phyloP scores from a whole-genome alignment of 345 rosid genomes.

The Brassica rapa region DNA sequence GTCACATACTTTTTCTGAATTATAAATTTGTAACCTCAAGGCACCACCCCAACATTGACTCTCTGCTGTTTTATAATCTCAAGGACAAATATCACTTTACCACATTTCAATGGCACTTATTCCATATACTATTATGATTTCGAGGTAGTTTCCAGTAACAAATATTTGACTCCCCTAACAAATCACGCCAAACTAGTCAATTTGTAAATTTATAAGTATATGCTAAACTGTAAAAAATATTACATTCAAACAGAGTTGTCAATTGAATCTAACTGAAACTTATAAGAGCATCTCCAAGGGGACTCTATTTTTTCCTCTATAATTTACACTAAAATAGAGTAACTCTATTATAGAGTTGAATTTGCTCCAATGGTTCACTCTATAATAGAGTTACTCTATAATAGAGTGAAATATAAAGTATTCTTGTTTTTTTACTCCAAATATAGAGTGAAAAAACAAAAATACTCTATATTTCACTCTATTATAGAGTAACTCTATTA shows the following conservation, averaged over 20 bases:
- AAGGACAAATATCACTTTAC: conserved; percentile 27
- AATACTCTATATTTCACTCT: too few species aligned
- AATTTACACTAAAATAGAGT: too few species aligned
- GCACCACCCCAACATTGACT: conserved; percentile 34
- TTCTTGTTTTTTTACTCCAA: too few species aligned
- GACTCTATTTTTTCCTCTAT: too few species aligned
- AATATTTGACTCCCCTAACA: not conserved
- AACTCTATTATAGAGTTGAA: too few species aligned
- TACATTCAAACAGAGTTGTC: not conserved
- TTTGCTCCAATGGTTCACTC: too few species aligned
- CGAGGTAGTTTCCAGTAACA: conserved; percentile 9
- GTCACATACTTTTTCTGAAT: conserved; percentile 19
- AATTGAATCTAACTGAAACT: not conserved
- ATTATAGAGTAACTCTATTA: too few species aligned
- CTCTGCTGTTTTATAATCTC: conserved; percentile 20
- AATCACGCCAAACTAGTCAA: conserved; percentile 26
- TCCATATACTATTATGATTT: conserved; percentile 16
- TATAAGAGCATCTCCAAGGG: too few species aligned
- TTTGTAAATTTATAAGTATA: not conserved
- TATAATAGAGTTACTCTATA: too few species aligned
- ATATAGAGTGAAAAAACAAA: too few species aligned
- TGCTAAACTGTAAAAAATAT: not conserved
- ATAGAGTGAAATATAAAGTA: too few species aligned
- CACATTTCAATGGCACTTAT: conserved; percentile 27
- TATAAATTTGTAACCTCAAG: conserved; percentile 35